phyloP scores from a whole-genome alignment of 495 filamentous ascomycete genomes.

The Glonium stellatum region DNA sequence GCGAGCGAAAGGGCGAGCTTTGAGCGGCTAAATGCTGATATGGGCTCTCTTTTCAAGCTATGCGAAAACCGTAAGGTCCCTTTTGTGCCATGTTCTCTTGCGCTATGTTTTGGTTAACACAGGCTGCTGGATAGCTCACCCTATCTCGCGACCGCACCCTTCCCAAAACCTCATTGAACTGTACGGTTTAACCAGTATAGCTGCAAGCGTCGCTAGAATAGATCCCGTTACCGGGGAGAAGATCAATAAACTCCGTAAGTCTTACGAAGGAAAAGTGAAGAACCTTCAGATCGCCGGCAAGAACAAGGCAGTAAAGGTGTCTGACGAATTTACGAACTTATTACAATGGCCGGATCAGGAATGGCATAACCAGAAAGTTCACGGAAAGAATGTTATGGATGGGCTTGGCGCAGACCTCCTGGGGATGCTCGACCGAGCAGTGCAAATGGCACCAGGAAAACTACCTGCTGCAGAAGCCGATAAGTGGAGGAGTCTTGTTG shows the following conservation, averaged over 20 bases:
- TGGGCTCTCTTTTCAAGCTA: constrained; percentile 34
- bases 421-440: constrained; percentile 39
- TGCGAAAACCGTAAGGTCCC: constrained; percentile 36
- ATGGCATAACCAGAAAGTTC: constrained; percentile 57
- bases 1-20: constrained; percentile 1
- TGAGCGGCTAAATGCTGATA: constrained; percentile 16
- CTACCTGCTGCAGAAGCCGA: constrained; percentile 33
- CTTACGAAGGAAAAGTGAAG: constrained; percentile 66
- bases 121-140: constrained; percentile 36
- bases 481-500: constrained; percentile 11
- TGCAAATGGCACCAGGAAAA: constrained; percentile 49
- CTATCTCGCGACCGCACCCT: constrained; percentile 46
- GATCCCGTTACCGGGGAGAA: constrained; percentile 63
- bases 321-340: constrained; percentile 20
- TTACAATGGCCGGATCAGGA: constrained; percentile 56
- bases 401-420: constrained; percentile 35
- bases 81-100: constrained; percentile 18
- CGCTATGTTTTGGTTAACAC: constrained; percentile 25
- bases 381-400: constrained; percentile 47
- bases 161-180: constrained; percentile 57
- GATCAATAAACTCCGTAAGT: constrained; percentile 66
- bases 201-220: constrained; percentile 55
- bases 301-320: constrained; percentile 49
- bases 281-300: constrained; percentile 54
- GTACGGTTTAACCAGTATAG: constrained; percentile 54